Conservation (phyloP, 352 stramenopile genomes). For the Phytophthora ohioensis region DNA sequence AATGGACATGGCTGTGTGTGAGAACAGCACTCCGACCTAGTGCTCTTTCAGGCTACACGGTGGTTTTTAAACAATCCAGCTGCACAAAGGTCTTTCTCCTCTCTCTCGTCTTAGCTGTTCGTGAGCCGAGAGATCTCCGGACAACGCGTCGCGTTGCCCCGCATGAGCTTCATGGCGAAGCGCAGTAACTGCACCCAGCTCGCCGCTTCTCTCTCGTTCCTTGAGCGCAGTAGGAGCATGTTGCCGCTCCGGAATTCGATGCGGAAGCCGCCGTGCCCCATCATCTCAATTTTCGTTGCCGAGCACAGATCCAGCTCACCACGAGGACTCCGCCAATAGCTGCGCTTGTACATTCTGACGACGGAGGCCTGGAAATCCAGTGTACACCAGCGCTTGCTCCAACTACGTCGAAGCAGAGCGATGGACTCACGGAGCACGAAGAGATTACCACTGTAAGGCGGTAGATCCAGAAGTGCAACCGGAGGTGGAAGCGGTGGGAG, state of each 20-base stretch:
- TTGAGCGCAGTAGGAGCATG: slow-evolving; percentile 67
- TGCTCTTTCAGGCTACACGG: too few species aligned
- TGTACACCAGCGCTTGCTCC: slow-evolving; percentile 82
- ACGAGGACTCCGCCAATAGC: slow-evolving; percentile 76
- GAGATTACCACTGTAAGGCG: slow-evolving; percentile 74
- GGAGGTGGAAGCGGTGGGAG: slow-evolving; percentile 31
- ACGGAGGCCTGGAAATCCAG: slow-evolving; percentile 69
- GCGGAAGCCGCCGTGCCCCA: slow-evolving; percentile 73
- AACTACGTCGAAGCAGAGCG: slow-evolving; percentile 71
- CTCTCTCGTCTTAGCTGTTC: slow-evolving; percentile 21
- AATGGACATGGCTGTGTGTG: neutral
- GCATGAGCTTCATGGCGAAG: slow-evolving; percentile 51
- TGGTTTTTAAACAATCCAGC: neutral
- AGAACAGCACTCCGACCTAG: too few species aligned
- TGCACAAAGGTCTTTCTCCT: slow-evolving; percentile 12
- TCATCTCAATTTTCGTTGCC: slow-evolving; percentile 63
- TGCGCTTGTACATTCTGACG: slow-evolving; percentile 78
- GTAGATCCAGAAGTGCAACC: slow-evolving; percentile 51
- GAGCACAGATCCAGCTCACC: slow-evolving; percentile 66
- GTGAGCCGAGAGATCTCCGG: slow-evolving; percentile 33
- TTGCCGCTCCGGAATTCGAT: slow-evolving; percentile 56
- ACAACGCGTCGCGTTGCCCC: slow-evolving; percentile 21
- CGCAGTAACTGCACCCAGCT: slow-evolving; percentile 73
- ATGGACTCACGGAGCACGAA: slow-evolving; percentile 80
- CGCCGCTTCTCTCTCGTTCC: slow-evolving; percentile 53